Evolutionary conservation across 2,329 filamentous ascomycete genomes (phyloP), one percentile per base, ranked within the genome.

Genomic region (Microdochium nivale): DNA sequence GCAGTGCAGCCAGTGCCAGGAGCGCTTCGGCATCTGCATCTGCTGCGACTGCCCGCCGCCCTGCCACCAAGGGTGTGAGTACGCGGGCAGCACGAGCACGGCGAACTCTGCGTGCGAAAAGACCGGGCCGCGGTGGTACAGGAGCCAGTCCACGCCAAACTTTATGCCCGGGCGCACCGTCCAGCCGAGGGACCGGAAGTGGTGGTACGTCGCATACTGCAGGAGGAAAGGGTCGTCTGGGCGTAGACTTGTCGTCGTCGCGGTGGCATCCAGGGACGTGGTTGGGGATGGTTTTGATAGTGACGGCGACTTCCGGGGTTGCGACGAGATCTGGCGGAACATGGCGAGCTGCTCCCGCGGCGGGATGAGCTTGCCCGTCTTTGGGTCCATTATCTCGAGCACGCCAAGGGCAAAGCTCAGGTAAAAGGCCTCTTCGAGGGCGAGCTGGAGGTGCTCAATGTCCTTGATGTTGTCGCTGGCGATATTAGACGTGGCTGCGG

Each of bases 31-130:
- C 49, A 73, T 61, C 49, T 71, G 64, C 24, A 19, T 47, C 14
- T 19, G 8, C 43, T 13, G 8, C 43, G n/a, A 44, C 79, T 78
- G 3, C 78, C 77, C 47, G 77, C 67, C 1, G 24, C 24, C 24
- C 56, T 78, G 76, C 90, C 91, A 96, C 62, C 85, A 83, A 0
- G 80, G 64, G 62, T 94, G 74, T 0, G 78, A 84, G 64, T 95
- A 97, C 0, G 90, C 86, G 0, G 94, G 92, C 3, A 97, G 65
- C 40, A 99, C 82, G 24, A 92, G 76, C 44, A 96, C 72, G 1
- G 89, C 91, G 64, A 96, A 99, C 63, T 97, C 90, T 23, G 94
- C 94, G 64, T 99, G 94, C 23, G 90, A 84, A 66, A 99, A 97
- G 0, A 94, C 92, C 0, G 94, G 94, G 0, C 94, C 94, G 21